Evolutionary conservation across 805 yeast species (phyloP).

Genomic region (Blastobotrys robertii): DNA sequence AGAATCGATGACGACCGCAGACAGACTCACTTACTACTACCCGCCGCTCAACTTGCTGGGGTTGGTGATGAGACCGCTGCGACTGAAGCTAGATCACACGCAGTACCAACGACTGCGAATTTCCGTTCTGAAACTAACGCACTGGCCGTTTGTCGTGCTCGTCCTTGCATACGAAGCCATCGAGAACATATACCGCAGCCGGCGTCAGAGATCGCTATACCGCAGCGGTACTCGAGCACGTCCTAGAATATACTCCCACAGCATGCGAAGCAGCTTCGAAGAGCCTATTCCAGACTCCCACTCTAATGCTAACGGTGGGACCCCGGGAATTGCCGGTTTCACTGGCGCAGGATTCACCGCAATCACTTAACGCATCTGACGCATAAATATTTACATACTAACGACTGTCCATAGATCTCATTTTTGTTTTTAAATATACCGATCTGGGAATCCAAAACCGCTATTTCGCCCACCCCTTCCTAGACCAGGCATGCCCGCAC

Average conservation of each 20-base stretch:
- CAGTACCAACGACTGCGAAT: conserved; percentile 21
- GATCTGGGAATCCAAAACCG: conserved; percentile 1
- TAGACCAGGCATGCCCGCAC: conserved; percentile 9
- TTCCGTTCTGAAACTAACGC: conserved; percentile 20
- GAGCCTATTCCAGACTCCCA: no score
- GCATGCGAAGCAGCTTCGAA: no score
- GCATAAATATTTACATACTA: not conserved
- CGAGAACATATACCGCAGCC: not conserved
- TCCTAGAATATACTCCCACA: no score
- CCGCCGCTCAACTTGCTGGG: conserved; percentile 25
- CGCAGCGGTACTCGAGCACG: no score
- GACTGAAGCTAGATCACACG: conserved; percentile 17
- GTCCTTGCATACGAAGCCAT: conserved; percentile 18
- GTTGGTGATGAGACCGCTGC: conserved; percentile 22
- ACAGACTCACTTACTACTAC: conserved; percentile 25
- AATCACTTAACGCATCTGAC: not conserved
- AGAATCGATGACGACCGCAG: conserved; percentile 24
- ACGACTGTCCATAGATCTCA: not conserved
- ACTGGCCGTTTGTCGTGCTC: conserved; percentile 21
- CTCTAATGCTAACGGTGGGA: no score
- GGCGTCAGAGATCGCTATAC: no score
- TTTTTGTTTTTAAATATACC: not conserved
- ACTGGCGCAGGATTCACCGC: not conserved
- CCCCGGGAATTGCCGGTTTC: no score
- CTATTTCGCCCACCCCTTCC: not conserved